A percentile compares a stretch with the other conserved stretches of the same genome.
Evolutionary conservation across 179 eudicot species (phyloP).

Genomic region (Beta macrorhiza): DNA sequence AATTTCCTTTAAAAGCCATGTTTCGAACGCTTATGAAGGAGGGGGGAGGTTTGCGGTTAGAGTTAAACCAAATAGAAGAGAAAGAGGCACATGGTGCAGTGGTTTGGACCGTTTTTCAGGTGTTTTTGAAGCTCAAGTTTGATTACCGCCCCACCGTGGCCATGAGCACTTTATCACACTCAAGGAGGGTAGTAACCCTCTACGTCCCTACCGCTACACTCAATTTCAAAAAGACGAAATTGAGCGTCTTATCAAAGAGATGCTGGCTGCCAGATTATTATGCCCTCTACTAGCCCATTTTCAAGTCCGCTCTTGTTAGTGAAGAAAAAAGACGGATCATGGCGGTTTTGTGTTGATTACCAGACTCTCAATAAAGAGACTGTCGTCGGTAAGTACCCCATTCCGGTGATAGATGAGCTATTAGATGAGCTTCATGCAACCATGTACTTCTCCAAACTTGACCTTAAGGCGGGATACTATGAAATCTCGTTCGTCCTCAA

Average conservation of each 20-base stretch:
- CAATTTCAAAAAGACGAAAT: background rate
- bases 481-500: no score
- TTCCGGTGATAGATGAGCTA: no score
- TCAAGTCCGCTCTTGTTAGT: background rate
- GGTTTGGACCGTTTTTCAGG: no score
- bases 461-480: no score
- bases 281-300: background rate
- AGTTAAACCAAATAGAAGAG: background rate
- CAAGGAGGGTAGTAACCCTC: background rate
- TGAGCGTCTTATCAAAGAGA: background rate
- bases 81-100: no score
- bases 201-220: background rate
- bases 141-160: background rate
- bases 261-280: background rate
- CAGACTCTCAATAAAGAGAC: no score
- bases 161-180: background rate
- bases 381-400: no score
- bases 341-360: no score
- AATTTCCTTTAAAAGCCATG: background rate
- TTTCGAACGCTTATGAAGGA: background rate
- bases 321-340: no score
- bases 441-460: no score
- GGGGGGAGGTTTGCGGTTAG: background rate
- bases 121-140: no score
- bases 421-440: no score